These are phyloP conservation scores for Piper betle DNA, from an alignment of 164 flowering plant species.

Conservation along the genomic window DNA sequence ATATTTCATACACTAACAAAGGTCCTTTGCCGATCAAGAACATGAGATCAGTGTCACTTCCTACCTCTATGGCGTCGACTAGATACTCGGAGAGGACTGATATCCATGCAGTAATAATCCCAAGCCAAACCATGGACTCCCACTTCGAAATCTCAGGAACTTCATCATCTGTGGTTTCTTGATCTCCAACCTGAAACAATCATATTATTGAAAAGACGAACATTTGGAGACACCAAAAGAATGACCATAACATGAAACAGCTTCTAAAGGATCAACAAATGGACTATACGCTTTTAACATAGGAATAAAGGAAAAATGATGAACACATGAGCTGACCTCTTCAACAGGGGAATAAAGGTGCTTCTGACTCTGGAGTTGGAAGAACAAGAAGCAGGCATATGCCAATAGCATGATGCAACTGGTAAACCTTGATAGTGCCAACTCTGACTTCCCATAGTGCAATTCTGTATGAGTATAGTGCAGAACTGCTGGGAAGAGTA, in stretches of 20 bases:
- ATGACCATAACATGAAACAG: background rate
- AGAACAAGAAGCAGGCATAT: constrained; percentile 44
- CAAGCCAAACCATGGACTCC: constrained; percentile 58
- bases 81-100: constrained; percentile 49
- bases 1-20: too few species aligned
- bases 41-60: too few species aligned
- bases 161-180: constrained; percentile 30
- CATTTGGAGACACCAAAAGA: background rate
- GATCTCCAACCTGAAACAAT: constrained; percentile 23
- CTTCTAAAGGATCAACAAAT: background rate
- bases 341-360: constrained; percentile 24
- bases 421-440: constrained; percentile 67
- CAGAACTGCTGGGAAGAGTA: constrained; percentile 57
- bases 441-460: constrained; percentile 54
- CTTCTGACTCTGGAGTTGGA: constrained; percentile 37
- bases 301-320: too few species aligned
- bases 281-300: too few species aligned
- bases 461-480: constrained; percentile 54
- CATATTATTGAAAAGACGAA: too few species aligned
- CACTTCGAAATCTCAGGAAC: constrained; percentile 48
- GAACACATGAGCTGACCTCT: constrained; percentile 24
- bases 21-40: too few species aligned
- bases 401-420: constrained; percentile 60
- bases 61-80: constrained; percentile 52
- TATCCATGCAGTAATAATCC: constrained; percentile 48